Percentiles rank a stretch among this genome's conserved stretches.
These are phyloP conservation scores for Eimeria maxima DNA, from an alignment of 169 alveolate species.

Conservation along the genomic window DNA sequence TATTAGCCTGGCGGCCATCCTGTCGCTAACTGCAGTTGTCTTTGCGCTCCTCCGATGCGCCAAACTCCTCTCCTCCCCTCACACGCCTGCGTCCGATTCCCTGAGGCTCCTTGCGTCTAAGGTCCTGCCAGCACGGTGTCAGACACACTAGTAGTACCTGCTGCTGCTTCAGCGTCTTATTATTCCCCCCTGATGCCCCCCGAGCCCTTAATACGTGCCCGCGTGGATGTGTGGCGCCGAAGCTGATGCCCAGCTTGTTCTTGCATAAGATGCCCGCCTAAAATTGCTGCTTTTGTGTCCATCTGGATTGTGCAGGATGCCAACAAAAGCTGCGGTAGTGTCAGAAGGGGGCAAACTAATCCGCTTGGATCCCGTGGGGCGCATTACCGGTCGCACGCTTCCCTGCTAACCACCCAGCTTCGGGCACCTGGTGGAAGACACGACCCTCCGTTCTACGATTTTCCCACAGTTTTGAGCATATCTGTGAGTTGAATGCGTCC, in stretches of 20 bases:
- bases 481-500: neutral
- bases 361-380: neutral
- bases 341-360: neutral
- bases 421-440: neutral
- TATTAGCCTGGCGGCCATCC: neutral
- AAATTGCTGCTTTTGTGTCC: neutral
- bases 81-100: neutral
- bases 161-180: neutral
- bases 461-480: neutral
- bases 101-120: slow-evolving; percentile 14
- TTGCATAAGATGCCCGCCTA: neutral
- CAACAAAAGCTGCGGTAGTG: neutral
- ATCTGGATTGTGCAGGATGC: neutral
- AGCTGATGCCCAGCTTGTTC: neutral
- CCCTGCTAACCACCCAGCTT: neutral
- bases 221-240: neutral
- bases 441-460: neutral
- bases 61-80: slow-evolving; percentile 6
- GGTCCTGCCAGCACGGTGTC: neutral
- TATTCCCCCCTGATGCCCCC: neutral
- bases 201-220: neutral
- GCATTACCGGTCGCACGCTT: neutral
- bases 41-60: slow-evolving; percentile 16
- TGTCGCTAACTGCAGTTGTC: neutral
- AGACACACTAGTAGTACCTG: neutral